Evolutionary conservation across 2,329 filamentous ascomycete species (phyloP), one percentile per base, ranked within the genome.

Genomic region (Fusarium subglutinans): DNA sequence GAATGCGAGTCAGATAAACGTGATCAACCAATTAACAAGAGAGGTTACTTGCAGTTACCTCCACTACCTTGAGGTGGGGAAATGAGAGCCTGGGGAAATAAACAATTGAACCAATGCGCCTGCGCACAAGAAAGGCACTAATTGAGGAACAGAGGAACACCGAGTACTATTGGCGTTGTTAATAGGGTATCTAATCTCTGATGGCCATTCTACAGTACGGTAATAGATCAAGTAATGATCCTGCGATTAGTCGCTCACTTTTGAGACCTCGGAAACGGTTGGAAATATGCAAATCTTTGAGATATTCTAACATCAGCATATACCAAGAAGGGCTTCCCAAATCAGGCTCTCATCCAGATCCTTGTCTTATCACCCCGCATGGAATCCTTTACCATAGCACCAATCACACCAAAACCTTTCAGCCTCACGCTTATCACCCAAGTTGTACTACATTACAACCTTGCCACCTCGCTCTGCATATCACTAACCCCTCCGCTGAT

Each of bases 251-350:
- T 18, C 7, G 6, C 8, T 13, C 43, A 26, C 10, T 13, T 24
- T 24, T 1, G 5, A n/a, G n/a, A 24, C 43, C 11, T 26, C 17
- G 12, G n/a, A 24, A 44, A 44, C 7, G 17, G 11, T 12, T 5
- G 12, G 7, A 26, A 44, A 9, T 8, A 3, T 8, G 43, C n/a
- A 18, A 10, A 18, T 44, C 6, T 18, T 18, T 26, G 9, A 5
- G 30, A 33, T 33, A 33, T 33, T 13, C 12, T 33, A 33, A 13
- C 4, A 13, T 33, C 12, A 33, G 30, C 30, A 13, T 12, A 2
- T 33, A 33, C 12, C 30, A 13, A 33, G 30, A 9, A 47, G 26
- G 8, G 0, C 1, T 8, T 0, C 13, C 2, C 0, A 28, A 22
- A 22, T 22, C 45, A 47, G 45, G 26, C 45, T 28, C 45, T 28